phyloP scores from a whole-genome alignment of 768 basidiomycete genomes.

The Amylocystis lapponica region DNA sequence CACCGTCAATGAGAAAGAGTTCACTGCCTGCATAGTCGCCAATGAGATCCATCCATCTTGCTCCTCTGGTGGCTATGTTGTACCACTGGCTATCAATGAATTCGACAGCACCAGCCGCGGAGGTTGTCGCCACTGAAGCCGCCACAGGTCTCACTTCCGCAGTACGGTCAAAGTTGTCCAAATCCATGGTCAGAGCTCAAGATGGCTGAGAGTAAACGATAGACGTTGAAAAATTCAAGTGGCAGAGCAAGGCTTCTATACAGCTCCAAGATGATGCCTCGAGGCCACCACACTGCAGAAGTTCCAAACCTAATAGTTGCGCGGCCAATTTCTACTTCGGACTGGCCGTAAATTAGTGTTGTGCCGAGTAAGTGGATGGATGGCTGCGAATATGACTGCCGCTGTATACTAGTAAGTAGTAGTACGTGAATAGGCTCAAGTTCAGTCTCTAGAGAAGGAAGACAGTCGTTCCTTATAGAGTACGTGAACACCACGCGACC shows the following conservation, averaged over 20 bases:
- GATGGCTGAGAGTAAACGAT: background rate
- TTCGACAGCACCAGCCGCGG: conserved; percentile 4
- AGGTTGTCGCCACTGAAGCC: background rate
- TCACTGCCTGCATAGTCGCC: conserved; percentile 69
- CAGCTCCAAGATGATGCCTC: background rate
- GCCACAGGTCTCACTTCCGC: conserved; percentile 5
- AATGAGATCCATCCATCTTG: conserved; percentile 63
- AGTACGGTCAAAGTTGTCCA: conserved; percentile 32
- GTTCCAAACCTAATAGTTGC: background rate
- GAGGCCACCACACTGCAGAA: background rate
- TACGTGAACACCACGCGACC: too few species aligned
- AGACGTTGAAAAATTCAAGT: background rate
- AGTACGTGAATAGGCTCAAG: too few species aligned
- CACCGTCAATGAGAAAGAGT: conserved; percentile 61
- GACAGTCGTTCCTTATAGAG: too few species aligned
- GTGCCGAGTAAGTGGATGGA: too few species aligned
- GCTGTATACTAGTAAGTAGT: too few species aligned
- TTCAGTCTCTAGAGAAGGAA: too few species aligned
- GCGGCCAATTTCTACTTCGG: too few species aligned
- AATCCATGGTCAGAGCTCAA: conserved; percentile 27
- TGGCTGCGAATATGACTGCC: too few species aligned
- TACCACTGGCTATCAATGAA: conserved; percentile 37
- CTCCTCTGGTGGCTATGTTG: conserved; percentile 26
- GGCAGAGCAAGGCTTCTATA: background rate
- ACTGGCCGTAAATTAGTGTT: too few species aligned